Evolutionary conservation across 2,329 filamentous ascomycete species (phyloP).

Genomic region (Cladophialophora immunda): DNA sequence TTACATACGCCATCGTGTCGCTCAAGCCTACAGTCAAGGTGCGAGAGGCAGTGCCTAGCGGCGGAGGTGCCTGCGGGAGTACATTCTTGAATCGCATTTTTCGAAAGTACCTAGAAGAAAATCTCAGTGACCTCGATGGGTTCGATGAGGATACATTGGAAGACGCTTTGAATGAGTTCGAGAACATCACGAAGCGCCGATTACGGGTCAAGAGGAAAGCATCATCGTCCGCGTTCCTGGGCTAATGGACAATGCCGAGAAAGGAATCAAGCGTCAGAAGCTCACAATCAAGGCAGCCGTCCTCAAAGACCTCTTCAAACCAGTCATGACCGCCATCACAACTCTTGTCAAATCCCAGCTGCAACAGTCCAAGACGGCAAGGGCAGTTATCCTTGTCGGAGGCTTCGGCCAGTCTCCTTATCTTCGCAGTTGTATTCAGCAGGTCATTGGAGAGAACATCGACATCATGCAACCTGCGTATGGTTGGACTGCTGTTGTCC

Average conservation of each 20-base stretch:
- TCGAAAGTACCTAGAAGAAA: slow-evolving; percentile 38
- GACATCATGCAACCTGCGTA: slow-evolving; percentile 40
- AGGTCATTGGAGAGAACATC: slow-evolving; percentile 31
- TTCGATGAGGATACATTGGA: slow-evolving; percentile 43
- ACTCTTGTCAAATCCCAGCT: slow-evolving; percentile 41
- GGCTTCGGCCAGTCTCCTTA: slow-evolving; percentile 45
- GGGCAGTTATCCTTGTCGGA: slow-evolving; percentile 47
- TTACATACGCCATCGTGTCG: slow-evolving; percentile 41
- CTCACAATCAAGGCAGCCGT: slow-evolving; percentile 36
- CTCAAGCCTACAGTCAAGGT: slow-evolving; percentile 41
- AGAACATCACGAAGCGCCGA: slow-evolving; percentile 40
- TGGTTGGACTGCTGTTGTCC: slow-evolving; percentile 44
- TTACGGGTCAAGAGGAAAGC: slow-evolving; percentile 39
- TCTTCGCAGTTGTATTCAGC: slow-evolving; percentile 38
- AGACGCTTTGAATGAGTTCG: slow-evolving; percentile 42
- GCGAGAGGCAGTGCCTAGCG: slow-evolving; percentile 42
- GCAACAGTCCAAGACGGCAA: slow-evolving; percentile 69
- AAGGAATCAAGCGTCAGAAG: slow-evolving; percentile 39
- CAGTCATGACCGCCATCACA: slow-evolving; percentile 38
- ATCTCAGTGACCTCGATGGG: slow-evolving; percentile 30
- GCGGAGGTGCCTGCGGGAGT: slow-evolving; percentile 43
- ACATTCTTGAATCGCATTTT: slow-evolving; percentile 45
- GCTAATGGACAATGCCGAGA: slow-evolving; percentile 35
- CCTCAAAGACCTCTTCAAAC: slow-evolving; percentile 40
- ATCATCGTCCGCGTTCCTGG: slow-evolving; percentile 43